Conservation (phyloP, 345 rosid species). For the Eucalyptus paniculata region DNA sequence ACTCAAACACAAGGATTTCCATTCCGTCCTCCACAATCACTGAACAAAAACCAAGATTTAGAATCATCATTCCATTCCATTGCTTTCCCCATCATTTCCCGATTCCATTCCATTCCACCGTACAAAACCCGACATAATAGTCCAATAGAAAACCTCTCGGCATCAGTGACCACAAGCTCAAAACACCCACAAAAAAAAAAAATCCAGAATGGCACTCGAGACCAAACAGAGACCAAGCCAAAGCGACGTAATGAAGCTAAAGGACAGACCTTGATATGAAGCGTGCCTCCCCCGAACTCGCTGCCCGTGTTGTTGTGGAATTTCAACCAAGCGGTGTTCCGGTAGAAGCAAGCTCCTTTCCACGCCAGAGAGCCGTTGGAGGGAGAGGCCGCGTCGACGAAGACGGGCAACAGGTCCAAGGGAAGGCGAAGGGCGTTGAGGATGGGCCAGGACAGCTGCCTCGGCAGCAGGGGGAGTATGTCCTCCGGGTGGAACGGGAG, state of each 20-base stretch:
- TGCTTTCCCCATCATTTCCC: too few relatives aligned
- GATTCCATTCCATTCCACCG: neutral
- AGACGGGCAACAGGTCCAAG: conserved; percentile 51
- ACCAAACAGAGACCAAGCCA: neutral
- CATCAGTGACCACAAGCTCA: too few relatives aligned
- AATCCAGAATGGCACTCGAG: too few relatives aligned
- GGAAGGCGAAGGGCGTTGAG: conserved; percentile 49
- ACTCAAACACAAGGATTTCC: neutral
- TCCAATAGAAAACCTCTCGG: neutral
- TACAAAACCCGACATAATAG: too few relatives aligned
- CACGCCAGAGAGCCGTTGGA: conserved; percentile 29
- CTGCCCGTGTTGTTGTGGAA: conserved; percentile 68
- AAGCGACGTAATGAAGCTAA: neutral
- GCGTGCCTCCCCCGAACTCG: conserved; percentile 91
- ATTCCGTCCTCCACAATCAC: neutral
- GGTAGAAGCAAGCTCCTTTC: conserved; percentile 89
- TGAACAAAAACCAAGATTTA: neutral
- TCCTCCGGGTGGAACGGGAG: conserved; percentile 65
- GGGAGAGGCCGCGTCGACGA: conserved; percentile 66
- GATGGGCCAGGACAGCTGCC: conserved; percentile 69
- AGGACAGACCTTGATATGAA: conserved; percentile 56
- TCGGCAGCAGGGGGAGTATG: conserved; percentile 58
- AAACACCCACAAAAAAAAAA: too few relatives aligned
- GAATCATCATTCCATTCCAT: neutral
- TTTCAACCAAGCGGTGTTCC: conserved; percentile 82